phyloP scores from a whole-genome alignment of 1,139 yeast species.

The Yamadazyma siamensis region DNA sequence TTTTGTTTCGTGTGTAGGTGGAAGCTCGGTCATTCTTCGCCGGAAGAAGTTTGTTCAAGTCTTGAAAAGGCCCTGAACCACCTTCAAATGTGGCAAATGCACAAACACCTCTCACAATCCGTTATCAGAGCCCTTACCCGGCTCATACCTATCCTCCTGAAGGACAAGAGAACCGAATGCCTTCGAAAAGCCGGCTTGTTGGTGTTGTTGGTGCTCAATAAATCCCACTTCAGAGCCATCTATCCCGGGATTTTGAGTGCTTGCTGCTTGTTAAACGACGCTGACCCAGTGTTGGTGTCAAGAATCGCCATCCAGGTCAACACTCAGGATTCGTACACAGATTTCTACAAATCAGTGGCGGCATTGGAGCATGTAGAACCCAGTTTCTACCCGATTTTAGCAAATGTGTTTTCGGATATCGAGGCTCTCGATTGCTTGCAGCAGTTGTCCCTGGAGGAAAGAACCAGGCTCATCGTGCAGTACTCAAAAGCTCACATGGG shows the following conservation, averaged over 20 bases:
- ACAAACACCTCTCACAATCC: not conserved
- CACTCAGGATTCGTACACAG: conserved; percentile 14
- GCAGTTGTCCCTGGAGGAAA: too few relatives aligned
- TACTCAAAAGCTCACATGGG: too few relatives aligned
- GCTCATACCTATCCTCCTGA: too few relatives aligned
- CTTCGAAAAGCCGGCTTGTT: not conserved
- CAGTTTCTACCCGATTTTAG: not conserved
- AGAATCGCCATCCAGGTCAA: conserved; percentile 19
- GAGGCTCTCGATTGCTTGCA: too few relatives aligned
- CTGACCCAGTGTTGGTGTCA: conserved; percentile 1
- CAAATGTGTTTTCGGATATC: not conserved
- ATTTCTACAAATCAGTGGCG: conserved; percentile 12
- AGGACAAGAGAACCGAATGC: not conserved
- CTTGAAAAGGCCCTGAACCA: too few relatives aligned
- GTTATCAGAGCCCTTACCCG: not conserved
- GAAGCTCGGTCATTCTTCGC: too few relatives aligned
- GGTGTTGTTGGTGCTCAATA: not conserved
- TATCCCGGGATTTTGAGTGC: conserved; percentile 10
- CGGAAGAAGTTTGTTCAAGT: too few relatives aligned
- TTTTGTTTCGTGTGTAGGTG: conserved; percentile 6
- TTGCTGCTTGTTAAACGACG: conserved; percentile 2
- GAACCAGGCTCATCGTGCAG: too few relatives aligned
- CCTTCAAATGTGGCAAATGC: not conserved
- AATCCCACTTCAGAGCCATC: conserved; percentile 2
- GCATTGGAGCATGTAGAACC: not conserved